Conservation (phyloP, 495 filamentous ascomycete genomes). For the Opeltia flavorubescens region DNA sequence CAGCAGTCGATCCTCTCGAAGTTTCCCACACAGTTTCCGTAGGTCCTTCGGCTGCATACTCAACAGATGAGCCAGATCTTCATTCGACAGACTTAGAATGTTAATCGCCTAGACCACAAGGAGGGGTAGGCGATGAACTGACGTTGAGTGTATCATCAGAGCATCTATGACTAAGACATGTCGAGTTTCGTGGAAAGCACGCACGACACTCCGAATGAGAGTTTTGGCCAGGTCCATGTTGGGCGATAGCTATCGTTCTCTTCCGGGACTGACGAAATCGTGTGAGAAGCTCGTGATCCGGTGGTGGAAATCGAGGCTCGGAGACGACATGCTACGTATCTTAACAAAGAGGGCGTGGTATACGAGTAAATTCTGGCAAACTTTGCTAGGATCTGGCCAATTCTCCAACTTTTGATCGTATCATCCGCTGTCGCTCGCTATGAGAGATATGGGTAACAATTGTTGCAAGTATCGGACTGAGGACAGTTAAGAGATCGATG, state of each 20-base stretch:
- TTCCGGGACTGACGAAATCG: no score
- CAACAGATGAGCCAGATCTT: slow-evolving; percentile 74
- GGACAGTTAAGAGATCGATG: no score
- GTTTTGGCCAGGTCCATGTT: slow-evolving; percentile 75
- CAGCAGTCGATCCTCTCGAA: slow-evolving; percentile 76
- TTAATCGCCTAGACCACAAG: slow-evolving; percentile 4
- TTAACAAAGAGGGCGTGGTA: no score
- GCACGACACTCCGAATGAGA: slow-evolving; percentile 75
- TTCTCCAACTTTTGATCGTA: no score
- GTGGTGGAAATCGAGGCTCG: no score
- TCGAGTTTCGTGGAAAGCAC: slow-evolving; percentile 83
- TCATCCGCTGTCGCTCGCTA: no score
- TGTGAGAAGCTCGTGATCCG: no score
- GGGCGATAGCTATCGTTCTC: not conserved
- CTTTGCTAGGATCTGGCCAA: no score
- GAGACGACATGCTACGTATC: no score
- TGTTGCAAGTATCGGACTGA: no score
- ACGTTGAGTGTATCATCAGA: slow-evolving; percentile 80
- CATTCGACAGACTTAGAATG: slow-evolving; percentile 53
- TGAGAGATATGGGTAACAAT: no score
- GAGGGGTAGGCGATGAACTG: slow-evolving; percentile 21
- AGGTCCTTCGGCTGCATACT: slow-evolving; percentile 80
- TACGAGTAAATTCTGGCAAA: no score
- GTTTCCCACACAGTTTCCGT: slow-evolving; percentile 67
- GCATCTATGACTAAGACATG: slow-evolving; percentile 87